phyloP scores from a whole-genome alignment of 345 rosid species.

The Gossypium raimondii region DNA sequence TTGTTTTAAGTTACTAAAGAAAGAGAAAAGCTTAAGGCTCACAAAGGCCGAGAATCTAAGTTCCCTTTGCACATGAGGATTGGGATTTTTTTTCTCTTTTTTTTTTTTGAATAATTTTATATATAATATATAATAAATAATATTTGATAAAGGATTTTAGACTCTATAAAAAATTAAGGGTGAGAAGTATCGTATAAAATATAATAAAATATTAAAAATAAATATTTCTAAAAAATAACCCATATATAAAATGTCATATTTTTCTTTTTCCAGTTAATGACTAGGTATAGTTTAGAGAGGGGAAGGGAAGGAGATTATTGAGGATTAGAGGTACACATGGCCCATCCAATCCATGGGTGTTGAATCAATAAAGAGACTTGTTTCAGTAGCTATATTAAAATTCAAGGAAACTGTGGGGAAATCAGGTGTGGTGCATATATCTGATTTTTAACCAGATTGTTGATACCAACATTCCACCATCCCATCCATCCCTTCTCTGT shows the following conservation, averaged over 20 bases:
- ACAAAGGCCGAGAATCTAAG: background rate
- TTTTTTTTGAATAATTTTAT: background rate
- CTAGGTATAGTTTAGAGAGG: background rate
- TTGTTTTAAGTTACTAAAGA: background rate
- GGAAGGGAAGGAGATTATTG: background rate
- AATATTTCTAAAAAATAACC: no score
- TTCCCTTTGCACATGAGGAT: background rate
- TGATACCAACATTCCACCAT: slow-evolving; percentile 44
- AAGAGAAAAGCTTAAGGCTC: background rate
- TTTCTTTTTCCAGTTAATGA: background rate
- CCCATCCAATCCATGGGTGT: slow-evolving; percentile 16
- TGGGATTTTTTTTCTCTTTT: background rate
- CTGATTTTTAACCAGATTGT: slow-evolving; percentile 16
- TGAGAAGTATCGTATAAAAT: no score
- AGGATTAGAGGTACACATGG: slow-evolving; percentile 6
- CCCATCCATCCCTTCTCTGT: background rate
- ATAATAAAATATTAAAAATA: no score
- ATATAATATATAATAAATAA: no score
- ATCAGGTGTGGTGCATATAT: slow-evolving; percentile 17
- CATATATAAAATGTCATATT: background rate
- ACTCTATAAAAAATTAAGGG: no score
- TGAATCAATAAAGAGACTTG: slow-evolving; percentile 20
- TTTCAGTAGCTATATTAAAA: slow-evolving; percentile 21
- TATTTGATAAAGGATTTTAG: no score
- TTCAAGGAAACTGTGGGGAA: slow-evolving; percentile 26